Evolutionary conservation across 352 stramenopile species (phyloP).

Genomic region (Globisporangium nagaii): DNA sequence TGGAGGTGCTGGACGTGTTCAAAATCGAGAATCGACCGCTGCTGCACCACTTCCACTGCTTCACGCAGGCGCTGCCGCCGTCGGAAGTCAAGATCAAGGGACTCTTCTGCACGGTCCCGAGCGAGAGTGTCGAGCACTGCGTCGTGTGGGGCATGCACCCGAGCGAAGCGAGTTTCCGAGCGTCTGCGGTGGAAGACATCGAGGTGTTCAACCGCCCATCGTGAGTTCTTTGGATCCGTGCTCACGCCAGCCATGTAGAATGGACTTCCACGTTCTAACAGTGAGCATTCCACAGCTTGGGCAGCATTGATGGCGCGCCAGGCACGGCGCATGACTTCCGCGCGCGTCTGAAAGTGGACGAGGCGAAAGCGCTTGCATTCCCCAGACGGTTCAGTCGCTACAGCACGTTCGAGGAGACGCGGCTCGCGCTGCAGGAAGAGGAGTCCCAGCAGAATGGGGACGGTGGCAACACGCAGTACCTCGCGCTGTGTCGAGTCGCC

Average conservation of each 20-base stretch:
- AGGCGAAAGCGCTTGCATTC: constrained; percentile 29
- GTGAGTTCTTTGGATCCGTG: no score
- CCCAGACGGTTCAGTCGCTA: constrained; percentile 64
- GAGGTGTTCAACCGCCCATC: constrained; percentile 31
- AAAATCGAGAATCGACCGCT: constrained; percentile 74
- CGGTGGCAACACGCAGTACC: constrained; percentile 24
- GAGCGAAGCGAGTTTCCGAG: constrained; percentile 6
- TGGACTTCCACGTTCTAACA: no score
- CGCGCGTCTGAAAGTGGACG: constrained; percentile 1
- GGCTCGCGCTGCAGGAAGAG: neutral
- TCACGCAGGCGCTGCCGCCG: constrained; percentile 15
- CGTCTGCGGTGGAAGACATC: constrained; percentile 2
- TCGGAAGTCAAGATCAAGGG: constrained; percentile 62
- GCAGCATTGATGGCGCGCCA: constrained; percentile 3
- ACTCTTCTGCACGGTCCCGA: constrained; percentile 60
- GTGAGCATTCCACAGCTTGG: neutral
- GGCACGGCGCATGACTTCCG: constrained; percentile 14
- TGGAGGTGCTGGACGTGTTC: constrained; percentile 77
- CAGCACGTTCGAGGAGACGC: constrained; percentile 52
- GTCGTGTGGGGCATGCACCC: constrained; percentile 59
- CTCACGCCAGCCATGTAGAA: no score
- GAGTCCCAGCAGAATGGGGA: neutral
- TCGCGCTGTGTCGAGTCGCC: constrained; percentile 66
- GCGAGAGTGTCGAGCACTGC: constrained; percentile 45
- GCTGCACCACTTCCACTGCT: constrained; percentile 50